A percentile compares a stretch with the other conserved stretches of the same genome.
Conservation (phyloP, 2,329 filamentous ascomycete species). For the Alternaria arborescens region DNA sequence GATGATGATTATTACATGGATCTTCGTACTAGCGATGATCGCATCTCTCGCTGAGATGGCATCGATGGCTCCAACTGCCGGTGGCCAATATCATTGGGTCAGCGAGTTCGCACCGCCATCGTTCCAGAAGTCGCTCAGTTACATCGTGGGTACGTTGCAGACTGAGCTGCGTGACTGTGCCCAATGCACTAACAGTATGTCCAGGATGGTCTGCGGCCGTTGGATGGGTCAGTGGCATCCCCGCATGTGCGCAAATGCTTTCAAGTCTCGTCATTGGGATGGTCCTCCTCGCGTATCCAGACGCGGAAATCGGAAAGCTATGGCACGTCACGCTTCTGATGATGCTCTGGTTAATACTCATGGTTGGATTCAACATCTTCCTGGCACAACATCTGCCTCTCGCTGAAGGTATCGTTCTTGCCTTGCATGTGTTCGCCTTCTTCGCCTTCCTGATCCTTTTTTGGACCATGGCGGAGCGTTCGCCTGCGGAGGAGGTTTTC, state of each 20-base stretch:
- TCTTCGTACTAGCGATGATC: constrained; percentile 34
- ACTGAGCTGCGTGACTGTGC: neutral
- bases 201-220: constrained; percentile 28
- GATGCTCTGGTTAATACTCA: constrained; percentile 49
- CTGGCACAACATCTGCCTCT: constrained; percentile 56
- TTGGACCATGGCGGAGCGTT: constrained; percentile 41
- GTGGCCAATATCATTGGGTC: constrained; percentile 18
- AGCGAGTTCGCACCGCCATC: constrained; percentile 10
- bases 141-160: constrained; percentile 11
- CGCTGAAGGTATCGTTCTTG: constrained; percentile 57
- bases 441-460: constrained; percentile 57
- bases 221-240: constrained; percentile 53
- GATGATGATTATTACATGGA: constrained; percentile 34
- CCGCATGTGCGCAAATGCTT: constrained; percentile 37
- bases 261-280: constrained; percentile 31
- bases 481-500: constrained; percentile 53
- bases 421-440: constrained; percentile 61
- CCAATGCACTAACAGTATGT: neutral
- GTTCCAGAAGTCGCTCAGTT: constrained; percentile 10
- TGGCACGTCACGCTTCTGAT: constrained; percentile 37
- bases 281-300: constrained; percentile 52
- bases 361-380: constrained; percentile 54
- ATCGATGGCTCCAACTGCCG: constrained; percentile 14
- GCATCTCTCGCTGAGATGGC: constrained; percentile 17
- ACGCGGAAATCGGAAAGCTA: constrained; percentile 50